phyloP scores from a whole-genome alignment of 805 yeast genomes.

The Dipodascopsis uninucleata region DNA sequence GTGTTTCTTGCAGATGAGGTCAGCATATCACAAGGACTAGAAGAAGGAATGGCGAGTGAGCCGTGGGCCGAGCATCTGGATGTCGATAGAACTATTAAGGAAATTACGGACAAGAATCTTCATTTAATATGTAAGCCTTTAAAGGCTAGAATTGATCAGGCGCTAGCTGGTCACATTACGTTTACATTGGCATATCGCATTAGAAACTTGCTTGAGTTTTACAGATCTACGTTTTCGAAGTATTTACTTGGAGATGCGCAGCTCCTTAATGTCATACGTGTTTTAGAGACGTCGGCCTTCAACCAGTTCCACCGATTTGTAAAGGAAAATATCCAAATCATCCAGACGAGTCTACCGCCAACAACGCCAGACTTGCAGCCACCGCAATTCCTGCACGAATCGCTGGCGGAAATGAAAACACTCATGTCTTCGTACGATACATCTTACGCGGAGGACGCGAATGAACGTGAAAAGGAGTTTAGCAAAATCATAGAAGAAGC shows the following conservation, averaged over 20 bases:
- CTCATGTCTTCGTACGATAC: conserved; percentile 48
- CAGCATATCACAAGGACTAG: conserved; percentile 21
- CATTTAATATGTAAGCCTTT: conserved; percentile 56
- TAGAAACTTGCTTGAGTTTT: conserved; percentile 61
- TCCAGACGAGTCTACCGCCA: conserved; percentile 38
- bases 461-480: conserved; percentile 22
- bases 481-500: conserved; percentile 33
- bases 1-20: conserved; percentile 49
- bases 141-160: conserved; percentile 37
- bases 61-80: conserved; percentile 35
- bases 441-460: conserved; percentile 30
- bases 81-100: conserved; percentile 29
- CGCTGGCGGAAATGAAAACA: conserved; percentile 56
- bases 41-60: conserved; percentile 30
- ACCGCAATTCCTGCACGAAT: conserved; percentile 79
- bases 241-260: conserved; percentile 33
- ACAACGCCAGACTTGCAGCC: conserved; percentile 58
- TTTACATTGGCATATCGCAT: conserved; percentile 55
- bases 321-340: conserved; percentile 37
- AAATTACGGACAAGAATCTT: conserved; percentile 50
- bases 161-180: conserved; percentile 53
- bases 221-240: conserved; percentile 60
- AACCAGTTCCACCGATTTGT: conserved; percentile 43
- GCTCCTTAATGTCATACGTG: conserved; percentile 25
- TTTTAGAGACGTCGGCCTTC: conserved; percentile 37